Evolutionary conservation across 208 protist species (phyloP), one percentile per base, ranked within the genome.

Genomic region (Leishmania arabica): DNA sequence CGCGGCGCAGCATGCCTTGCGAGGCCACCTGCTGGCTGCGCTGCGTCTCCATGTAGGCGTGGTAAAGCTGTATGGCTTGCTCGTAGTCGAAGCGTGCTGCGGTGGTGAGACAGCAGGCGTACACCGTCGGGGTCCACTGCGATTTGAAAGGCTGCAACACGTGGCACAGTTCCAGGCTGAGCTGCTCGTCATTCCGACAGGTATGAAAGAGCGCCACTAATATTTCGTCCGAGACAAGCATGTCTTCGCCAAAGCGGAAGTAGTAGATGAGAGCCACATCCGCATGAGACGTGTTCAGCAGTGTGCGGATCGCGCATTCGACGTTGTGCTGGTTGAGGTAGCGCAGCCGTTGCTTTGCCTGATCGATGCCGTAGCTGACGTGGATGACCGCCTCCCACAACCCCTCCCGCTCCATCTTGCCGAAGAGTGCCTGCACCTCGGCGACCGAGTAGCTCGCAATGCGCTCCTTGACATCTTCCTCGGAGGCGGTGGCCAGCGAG

Each of bases 31-130:
- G 69, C 3, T 69, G 65, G 13, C 71, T 58, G 34, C 53, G 75
- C 71, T 81, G 72, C 19, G 66, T 47, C 8, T 81, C 62, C 31
- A 87, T 84, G 77, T 91, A 96, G 13, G 81, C 58, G 45, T 88
- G 65, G 75, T 96, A 95, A 40, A 94, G 71, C n/a, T 62, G 8
- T 3, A 95, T 66, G 5, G 91, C 91, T 49, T 90, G 88, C 6
- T 42, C 5, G 79, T 88, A 91, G 82, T 92, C 86, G 66, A 89
- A 91, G 45, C 75, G 78, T 0, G 91, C 90, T 8, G 82, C 89
- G 11, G 89, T 88, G 31, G 93, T 95, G 62, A 96, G 86, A 60
- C 91, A 95, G 74, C 91, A 96, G 19, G 91, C 91, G 84, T 93
- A 96, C 45, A 92, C 86, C 1, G 86, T 81, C 5, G 87, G 79